Percentiles rank a stretch among this genome's conserved stretches.
Conservation (phyloP, 345 rosid genomes). For the Populus euphratica region DNA sequence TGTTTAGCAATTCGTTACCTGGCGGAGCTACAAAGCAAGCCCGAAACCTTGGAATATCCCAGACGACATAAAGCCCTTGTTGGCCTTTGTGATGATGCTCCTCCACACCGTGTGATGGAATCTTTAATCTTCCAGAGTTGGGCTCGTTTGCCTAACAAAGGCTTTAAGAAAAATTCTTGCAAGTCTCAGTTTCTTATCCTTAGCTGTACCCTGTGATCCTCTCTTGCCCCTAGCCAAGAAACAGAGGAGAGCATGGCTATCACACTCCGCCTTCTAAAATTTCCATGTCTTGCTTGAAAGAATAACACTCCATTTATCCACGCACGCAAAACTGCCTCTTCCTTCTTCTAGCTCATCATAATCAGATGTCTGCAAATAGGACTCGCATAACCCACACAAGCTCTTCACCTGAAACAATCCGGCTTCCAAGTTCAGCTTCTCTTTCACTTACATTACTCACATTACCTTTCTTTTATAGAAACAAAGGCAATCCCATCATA, state of each 20-base stretch:
- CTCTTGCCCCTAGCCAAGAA: neutral
- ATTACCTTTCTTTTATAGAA: conserved; percentile 59
- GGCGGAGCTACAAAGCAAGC: too few species aligned
- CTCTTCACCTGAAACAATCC: conserved; percentile 25
- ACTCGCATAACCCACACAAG: conserved; percentile 17
- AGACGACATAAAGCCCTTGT: neutral
- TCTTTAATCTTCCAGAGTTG: neutral
- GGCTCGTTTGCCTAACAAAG: neutral
- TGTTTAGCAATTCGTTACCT: too few species aligned
- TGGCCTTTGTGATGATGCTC: too few species aligned
- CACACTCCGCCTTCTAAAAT: conserved; percentile 57
- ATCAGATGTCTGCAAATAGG: conserved; percentile 3
- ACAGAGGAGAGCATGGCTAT: conserved; percentile 47
- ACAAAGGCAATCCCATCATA: conserved; percentile 39
- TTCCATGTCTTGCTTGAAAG: conserved; percentile 35
- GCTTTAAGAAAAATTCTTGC: neutral
- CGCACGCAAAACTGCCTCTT: conserved; percentile 13
- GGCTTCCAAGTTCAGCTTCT: conserved; percentile 40
- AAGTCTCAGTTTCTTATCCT: conserved; percentile 10
- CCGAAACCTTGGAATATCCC: neutral
- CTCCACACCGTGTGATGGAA: too few species aligned
- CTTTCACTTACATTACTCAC: conserved; percentile 54
- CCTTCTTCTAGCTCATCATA: conserved; percentile 19
- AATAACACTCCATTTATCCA: conserved; percentile 5
- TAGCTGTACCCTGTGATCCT: neutral